Base-by-base conservation (phyloP, 352 stramenopile species). In the Globisporangium emineosum region DNA sequence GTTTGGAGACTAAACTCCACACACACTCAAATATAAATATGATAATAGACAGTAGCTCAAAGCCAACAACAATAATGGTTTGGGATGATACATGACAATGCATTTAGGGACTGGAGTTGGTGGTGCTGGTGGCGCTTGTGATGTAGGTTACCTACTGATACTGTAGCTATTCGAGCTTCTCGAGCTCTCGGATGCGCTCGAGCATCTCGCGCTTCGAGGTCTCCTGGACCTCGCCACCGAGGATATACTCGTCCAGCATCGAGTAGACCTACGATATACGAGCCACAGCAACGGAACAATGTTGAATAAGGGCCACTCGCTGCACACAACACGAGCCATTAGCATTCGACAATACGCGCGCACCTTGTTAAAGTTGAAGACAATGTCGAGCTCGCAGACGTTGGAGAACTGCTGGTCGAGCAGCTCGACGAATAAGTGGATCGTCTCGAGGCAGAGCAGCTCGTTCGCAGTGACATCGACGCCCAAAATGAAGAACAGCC, bases 351-450 rank as follows among this genome's bases (percentile, higher is more conserved):
- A n/a, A 21, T 21, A 45, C 5, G 17, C 9, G 17, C 6, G 13
- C 27, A 86, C 87, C 79, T 98, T 98, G 81, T 98, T 96, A 57
- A 98, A 98, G 68, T 98, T 96, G 77, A 97, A 97, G 51, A 98
- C 89, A 70, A 93, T 91, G 71, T 98, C 97, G 63, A 99, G 89
- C 77, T 99, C 97, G 72, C 97, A 99, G 52, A 99, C 97, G 84
- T 99, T 99, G 60, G 85, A 91, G 79, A 99, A 99, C 71, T 99
- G 98, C 35, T 90, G 89, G 83, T 99, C 97, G 57, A 99, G 77
- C 37, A 99, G 70, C 86, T 99, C 97, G 6, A 99, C 97, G 73
- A 99, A 99, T 7, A 94, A 82, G 76, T 99, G 97, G 71, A 99
- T 99, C 12, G 91, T 98, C 79, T 99, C 97, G 62, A 99, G 88